Conservation (phyloP, 73 alveolate genomes). For the Tetrahymena thermophila region DNA sequence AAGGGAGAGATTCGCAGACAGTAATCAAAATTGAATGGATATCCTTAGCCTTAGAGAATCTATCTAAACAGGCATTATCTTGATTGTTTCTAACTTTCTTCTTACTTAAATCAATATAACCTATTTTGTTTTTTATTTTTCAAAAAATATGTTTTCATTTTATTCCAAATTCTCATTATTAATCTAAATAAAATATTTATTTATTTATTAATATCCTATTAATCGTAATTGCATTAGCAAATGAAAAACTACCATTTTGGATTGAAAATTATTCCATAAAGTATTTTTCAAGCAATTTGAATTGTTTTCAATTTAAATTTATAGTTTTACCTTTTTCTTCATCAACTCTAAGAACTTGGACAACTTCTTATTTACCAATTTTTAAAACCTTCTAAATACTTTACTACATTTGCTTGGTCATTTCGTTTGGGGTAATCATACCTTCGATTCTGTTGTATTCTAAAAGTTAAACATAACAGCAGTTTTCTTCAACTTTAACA, state of each 20-base stretch:
- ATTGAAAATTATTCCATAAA: not conserved
- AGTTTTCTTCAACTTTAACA: constrained; percentile 62
- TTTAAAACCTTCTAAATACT: constrained; percentile 69
- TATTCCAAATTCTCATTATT: not conserved
- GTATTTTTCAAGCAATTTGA: not conserved
- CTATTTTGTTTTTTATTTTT: constrained; percentile 4
- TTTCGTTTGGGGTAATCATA: constrained; percentile 74
- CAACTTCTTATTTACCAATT: constrained; percentile 81
- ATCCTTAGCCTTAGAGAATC: constrained; percentile 62
- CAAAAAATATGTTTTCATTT: not conserved
- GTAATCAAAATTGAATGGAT: constrained; percentile 82
- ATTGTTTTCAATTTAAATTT: not conserved
- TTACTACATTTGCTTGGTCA: constrained; percentile 74
- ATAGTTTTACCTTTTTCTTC: constrained; percentile 40
- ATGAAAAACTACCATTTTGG: not conserved
- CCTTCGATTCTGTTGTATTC: constrained; percentile 85
- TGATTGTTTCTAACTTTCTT: constrained; percentile 72
- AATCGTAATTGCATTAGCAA: not conserved
- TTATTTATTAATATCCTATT: not conserved
- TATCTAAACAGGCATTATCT: constrained; percentile 9
- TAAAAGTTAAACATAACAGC: constrained; percentile 81
- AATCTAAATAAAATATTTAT: not conserved
- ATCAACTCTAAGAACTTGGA: constrained; percentile 81
- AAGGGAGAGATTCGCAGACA: constrained; percentile 26
- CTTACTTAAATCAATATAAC: constrained; percentile 83